A percentile compares a stretch with the other conserved stretches of the same genome.
These are phyloP conservation scores for Kuraishia floccosa DNA, from an alignment of 805 yeast species.

Conservation along the genomic window DNA sequence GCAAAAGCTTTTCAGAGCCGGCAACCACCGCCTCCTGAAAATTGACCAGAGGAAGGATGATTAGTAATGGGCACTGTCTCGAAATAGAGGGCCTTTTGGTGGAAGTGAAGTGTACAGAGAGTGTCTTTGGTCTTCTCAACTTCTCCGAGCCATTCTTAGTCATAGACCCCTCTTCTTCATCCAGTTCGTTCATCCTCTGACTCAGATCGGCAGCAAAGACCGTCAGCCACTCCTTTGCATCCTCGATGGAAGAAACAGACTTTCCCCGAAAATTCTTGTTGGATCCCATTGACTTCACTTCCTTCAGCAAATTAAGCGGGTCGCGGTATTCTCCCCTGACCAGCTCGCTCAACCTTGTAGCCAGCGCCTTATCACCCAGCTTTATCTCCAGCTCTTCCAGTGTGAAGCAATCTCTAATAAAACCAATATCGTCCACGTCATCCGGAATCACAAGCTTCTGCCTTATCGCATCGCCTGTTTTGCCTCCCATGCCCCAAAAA, in stretches of 20 bases:
- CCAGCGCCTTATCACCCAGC: conserved; percentile 31
- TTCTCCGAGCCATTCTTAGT: conserved; percentile 10
- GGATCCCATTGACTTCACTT: conserved; percentile 80
- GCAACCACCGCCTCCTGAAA: conserved; percentile 15
- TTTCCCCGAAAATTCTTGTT: conserved; percentile 64
- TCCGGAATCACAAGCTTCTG: conserved; percentile 39
- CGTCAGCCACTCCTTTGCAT: conserved; percentile 65
- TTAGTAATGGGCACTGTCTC: conserved; percentile 28
- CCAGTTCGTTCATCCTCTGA: conserved; percentile 60
- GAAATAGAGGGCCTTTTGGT: conserved; percentile 17
- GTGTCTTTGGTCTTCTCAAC: conserved; percentile 41
- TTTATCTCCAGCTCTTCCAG: conserved; percentile 20
- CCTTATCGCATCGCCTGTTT: conserved; percentile 53
- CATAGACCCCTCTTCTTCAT: conserved; percentile 39
- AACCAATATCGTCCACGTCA: conserved; percentile 32
- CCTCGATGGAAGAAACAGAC: conserved; percentile 38
- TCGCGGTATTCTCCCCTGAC: conserved; percentile 50
- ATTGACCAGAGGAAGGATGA: conserved; percentile 24
- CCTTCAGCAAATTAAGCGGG: conserved; percentile 47
- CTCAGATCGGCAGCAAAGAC: conserved; percentile 76
- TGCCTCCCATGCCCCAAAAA: conserved; percentile 89
- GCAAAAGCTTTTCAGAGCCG: conserved; percentile 10
- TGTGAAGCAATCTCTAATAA: conserved; percentile 38
- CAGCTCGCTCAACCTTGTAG: conserved; percentile 43
- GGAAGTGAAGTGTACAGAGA: conserved; percentile 26